Evolutionary conservation across 2,329 filamentous ascomycete species (phyloP).

Genomic region (Curvularia spicifera): DNA sequence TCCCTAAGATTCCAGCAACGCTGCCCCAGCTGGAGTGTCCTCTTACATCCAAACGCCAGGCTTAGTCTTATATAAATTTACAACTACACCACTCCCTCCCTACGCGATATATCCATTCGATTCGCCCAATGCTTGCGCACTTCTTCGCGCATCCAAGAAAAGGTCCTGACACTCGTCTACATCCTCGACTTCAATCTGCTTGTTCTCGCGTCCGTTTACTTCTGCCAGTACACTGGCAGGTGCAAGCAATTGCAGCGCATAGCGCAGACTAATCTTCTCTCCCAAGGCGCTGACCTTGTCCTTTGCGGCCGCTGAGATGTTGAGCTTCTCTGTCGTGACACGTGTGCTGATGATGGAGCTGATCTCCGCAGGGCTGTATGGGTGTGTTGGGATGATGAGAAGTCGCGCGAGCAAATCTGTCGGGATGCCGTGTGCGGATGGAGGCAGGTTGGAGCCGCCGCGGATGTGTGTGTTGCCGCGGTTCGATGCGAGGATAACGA

Average conservation of each 20-base stretch:
- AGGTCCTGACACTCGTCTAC: constrained; percentile 58
- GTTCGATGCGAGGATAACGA: constrained; percentile 97
- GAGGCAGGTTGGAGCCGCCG: constrained; percentile 69
- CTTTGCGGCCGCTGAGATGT: constrained; percentile 80
- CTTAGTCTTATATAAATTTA: constrained; percentile 14
- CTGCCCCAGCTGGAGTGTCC: neutral
- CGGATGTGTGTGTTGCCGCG: constrained; percentile 92
- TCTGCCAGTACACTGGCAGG: constrained; percentile 90
- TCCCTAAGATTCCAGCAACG: constrained; percentile 14
- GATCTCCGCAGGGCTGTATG: constrained; percentile 88
- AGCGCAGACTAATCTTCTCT: constrained; percentile 86
- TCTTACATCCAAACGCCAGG: constrained; percentile 20
- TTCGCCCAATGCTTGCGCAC: constrained; percentile 47
- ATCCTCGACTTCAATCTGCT: constrained; percentile 61
- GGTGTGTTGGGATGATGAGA: constrained; percentile 92
- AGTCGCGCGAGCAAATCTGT: constrained; percentile 91
- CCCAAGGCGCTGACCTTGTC: constrained; percentile 88
- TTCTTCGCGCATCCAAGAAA: constrained; percentile 58
- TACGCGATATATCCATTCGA: constrained; percentile 46
- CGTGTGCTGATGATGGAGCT: constrained; percentile 88
- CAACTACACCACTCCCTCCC: constrained; percentile 8
- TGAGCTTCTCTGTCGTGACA: constrained; percentile 79
- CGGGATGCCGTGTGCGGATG: constrained; percentile 88
- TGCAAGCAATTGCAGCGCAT: constrained; percentile 89
- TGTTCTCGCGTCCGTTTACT: constrained; percentile 60